phyloP scores from a whole-genome alignment of 768 basidiomycete genomes.

The Gymnopilus junonius region DNA sequence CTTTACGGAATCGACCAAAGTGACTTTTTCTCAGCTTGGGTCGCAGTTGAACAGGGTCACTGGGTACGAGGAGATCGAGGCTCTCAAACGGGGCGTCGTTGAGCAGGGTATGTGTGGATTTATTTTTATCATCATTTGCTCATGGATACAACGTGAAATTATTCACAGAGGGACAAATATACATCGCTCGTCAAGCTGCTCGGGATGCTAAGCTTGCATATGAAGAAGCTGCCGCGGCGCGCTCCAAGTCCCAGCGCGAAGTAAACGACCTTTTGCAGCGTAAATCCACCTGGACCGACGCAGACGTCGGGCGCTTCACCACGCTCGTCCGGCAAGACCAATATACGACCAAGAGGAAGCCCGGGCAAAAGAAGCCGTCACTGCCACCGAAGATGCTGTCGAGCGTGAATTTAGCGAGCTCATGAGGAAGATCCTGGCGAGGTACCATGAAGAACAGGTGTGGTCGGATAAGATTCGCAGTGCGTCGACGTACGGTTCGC shows the following conservation, averaged over 20 bases:
- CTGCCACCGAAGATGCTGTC: constrained; percentile 75
- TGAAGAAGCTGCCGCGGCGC: constrained; percentile 76
- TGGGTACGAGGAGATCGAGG: constrained; percentile 91
- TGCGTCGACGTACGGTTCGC: constrained; percentile 90
- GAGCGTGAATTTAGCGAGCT: constrained; percentile 88
- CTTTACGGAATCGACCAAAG: constrained; percentile 59
- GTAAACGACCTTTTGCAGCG: constrained; percentile 95
- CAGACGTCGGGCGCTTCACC: constrained; percentile 88
- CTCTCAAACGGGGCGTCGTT: constrained; percentile 75
- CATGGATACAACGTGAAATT: not conserved
- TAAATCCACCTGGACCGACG: constrained; percentile 91
- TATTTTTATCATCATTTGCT: not conserved
- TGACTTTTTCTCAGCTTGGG: constrained; percentile 75
- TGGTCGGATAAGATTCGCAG: constrained; percentile 99
- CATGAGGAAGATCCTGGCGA: constrained; percentile 84
- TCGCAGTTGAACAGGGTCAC: constrained; percentile 83
- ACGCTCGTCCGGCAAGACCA: constrained; percentile 91
- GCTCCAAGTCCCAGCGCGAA: constrained; percentile 89
- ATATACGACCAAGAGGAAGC: constrained; percentile 79
- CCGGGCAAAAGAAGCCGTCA: constrained; percentile 67
- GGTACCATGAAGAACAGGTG: constrained; percentile 98
- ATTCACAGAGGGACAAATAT: constrained; percentile 72
- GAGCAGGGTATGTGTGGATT: constrained; percentile 69
- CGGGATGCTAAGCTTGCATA: constrained; percentile 75
- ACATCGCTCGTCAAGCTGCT: constrained; percentile 66